These are phyloP conservation scores for Neurospora tetraspora DNA, from an alignment of 495 filamentous ascomycete genomes.

Conservation along the genomic window DNA sequence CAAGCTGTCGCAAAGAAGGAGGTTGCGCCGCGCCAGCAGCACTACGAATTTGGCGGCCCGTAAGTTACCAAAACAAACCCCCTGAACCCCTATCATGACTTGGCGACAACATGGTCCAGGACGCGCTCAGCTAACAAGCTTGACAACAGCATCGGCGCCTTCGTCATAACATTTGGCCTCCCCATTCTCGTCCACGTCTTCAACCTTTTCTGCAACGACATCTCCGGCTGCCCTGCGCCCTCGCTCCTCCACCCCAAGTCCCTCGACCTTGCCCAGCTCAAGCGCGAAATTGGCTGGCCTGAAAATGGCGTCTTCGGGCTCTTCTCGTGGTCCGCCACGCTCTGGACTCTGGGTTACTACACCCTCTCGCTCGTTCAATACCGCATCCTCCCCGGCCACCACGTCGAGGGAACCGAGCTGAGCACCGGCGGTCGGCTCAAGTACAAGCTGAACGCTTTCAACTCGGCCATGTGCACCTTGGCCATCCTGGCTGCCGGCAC, in stretches of 20 bases:
- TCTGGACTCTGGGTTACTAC: conserved; percentile 69
- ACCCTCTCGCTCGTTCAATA: conserved; percentile 64
- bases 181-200: conserved; percentile 65
- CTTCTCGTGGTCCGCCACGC: conserved; percentile 49
- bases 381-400: conserved; percentile 66
- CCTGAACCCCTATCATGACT: not conserved
- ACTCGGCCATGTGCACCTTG: conserved; percentile 61
- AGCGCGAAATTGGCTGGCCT: conserved; percentile 72
- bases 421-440: conserved; percentile 62
- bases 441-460: conserved; percentile 91
- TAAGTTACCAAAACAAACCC: conserved; percentile 38
- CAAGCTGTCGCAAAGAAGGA: not conserved
- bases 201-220: conserved; percentile 82
- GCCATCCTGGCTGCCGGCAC: conserved; percentile 61
- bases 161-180: conserved; percentile 63
- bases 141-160: conserved; percentile 55
- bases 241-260: conserved; percentile 69
- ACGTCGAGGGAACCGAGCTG: conserved; percentile 59
- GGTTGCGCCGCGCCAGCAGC: conserved; percentile 12
- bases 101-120: not conserved
- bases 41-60: conserved; percentile 85
- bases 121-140: not conserved
- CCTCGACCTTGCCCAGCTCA: conserved; percentile 59
- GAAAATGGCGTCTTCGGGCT: conserved; percentile 53
- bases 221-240: conserved; percentile 82